These are phyloP conservation scores for Singerocomus inundabilis DNA, from an alignment of 1,284 basidiomycete genomes.

Conservation along the genomic window DNA sequence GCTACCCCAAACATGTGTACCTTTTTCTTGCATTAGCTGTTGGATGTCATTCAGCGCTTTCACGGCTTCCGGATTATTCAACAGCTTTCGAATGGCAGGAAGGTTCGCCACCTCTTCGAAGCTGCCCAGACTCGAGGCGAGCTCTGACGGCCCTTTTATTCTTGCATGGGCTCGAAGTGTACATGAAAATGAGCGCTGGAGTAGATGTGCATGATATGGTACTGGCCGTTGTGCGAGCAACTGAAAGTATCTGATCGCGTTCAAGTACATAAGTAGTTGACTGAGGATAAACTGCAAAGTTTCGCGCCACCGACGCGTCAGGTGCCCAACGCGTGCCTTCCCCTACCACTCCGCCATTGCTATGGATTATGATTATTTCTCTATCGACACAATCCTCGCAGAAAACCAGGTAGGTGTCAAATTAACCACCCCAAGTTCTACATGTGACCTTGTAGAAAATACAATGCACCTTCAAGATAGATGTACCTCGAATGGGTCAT, in stretches of 20 bases:
- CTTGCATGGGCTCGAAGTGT: constrained; percentile 36
- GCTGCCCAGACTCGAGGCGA: constrained; percentile 37
- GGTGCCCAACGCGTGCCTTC: neutral
- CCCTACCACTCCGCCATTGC: neutral
- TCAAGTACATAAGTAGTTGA: constrained; percentile 21
- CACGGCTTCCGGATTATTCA: constrained; percentile 49
- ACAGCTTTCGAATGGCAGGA: constrained; percentile 47
- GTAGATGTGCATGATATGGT: constrained; percentile 18
- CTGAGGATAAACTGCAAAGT: constrained; percentile 1
- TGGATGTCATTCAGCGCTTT: constrained; percentile 45
- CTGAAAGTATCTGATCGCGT: constrained; percentile 14
- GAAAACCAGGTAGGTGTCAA: constrained; percentile 72
- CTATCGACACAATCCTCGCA: constrained; percentile 82
- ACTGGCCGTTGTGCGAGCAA: constrained; percentile 14
- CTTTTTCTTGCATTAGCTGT: constrained; percentile 49
- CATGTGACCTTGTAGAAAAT: constrained; percentile 62
- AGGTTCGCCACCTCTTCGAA: constrained; percentile 41
- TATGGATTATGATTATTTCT: constrained; percentile 89
- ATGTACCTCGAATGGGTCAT: constrained; percentile 84
- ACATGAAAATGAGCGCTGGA: constrained; percentile 36
- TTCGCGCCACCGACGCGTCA: constrained; percentile 29
- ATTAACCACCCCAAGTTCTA: neutral
- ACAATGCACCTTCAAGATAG: constrained; percentile 84
- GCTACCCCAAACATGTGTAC: constrained; percentile 30
- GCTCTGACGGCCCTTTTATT: constrained; percentile 34